A percentile compares a stretch with the other conserved stretches of the same genome.
These are phyloP conservation scores for Geotrichum citri-aurantii DNA, from an alignment of 1,139 yeast genomes.

Conservation along the genomic window DNA sequence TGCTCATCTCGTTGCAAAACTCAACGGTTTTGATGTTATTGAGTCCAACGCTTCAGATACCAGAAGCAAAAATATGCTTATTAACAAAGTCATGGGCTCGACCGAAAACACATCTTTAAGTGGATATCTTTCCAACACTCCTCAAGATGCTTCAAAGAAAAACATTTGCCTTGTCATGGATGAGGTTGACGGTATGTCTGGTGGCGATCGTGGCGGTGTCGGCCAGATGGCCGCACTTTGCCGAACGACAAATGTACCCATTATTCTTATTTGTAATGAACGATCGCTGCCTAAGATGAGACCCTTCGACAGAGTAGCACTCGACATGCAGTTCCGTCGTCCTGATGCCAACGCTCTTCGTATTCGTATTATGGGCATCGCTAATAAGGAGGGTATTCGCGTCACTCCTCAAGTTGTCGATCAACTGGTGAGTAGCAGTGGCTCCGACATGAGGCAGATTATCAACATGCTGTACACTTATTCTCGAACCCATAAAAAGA, in stretches of 20 bases:
- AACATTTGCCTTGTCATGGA: conserved; percentile 89
- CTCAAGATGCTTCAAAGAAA: conserved; percentile 32
- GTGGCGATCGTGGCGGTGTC: conserved; percentile 98
- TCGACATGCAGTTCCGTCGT: conserved; percentile 78
- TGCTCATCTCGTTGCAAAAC: conserved; percentile 77
- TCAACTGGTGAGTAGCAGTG: conserved; percentile 77
- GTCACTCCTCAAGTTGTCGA: conserved; percentile 77
- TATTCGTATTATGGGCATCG: conserved; percentile 85
- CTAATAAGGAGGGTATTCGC: conserved; percentile 74
- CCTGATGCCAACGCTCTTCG: conserved; percentile 80
- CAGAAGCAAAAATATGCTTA: conserved; percentile 71
- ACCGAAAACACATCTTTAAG: conserved; percentile 77
- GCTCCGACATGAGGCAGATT: conserved; percentile 90
- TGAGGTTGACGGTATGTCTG: conserved; percentile 99
- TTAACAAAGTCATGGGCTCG: conserved; percentile 62
- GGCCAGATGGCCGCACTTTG: conserved; percentile 91
- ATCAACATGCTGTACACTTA: conserved; percentile 84
- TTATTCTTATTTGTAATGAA: conserved; percentile 92
- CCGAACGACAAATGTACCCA: conserved; percentile 77
- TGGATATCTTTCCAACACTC: conserved; percentile 57
- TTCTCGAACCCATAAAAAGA: conserved; percentile 58
- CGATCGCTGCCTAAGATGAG: conserved; percentile 91
- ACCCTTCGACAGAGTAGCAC: conserved; percentile 83
- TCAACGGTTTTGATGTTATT: conserved; percentile 71
- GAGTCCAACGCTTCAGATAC: conserved; percentile 95